Evolutionary conservation across 1,139 yeast species (phyloP).

Genomic region (Suhomyces taliae): DNA sequence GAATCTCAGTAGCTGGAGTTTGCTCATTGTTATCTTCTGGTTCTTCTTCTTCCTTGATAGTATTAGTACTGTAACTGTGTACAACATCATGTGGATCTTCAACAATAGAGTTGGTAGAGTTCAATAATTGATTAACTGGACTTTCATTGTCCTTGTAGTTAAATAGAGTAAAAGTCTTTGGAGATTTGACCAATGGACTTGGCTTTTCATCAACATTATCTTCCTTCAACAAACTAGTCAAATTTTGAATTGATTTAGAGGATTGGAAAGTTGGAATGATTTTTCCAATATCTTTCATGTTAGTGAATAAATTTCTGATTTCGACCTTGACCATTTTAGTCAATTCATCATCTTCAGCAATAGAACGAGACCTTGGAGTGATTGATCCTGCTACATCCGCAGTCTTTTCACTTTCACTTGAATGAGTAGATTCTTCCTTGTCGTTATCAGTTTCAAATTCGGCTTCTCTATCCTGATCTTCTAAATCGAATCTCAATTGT

Average conservation of each 20-base stretch:
- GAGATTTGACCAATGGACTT: slow-evolving; percentile 41
- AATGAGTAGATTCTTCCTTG: slow-evolving; percentile 6
- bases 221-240: slow-evolving; percentile 15
- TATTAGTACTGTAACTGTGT: slow-evolving; percentile 35
- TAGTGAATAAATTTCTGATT: slow-evolving; percentile 36
- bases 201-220: slow-evolving; percentile 13
- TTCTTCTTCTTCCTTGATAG: slow-evolving; percentile 45
- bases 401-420: slow-evolving; percentile 14
- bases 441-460: slow-evolving; percentile 5
- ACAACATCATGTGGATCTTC: slow-evolving; percentile 18
- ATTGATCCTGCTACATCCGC: slow-evolving; percentile 1
- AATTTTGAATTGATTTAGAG: slow-evolving; percentile 33
- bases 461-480: slow-evolving; percentile 31
- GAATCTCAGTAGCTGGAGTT: not conserved
- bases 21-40: slow-evolving; percentile 24
- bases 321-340: slow-evolving; percentile 39
- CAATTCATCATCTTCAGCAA: slow-evolving; percentile 29
- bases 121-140: slow-evolving; percentile 40
- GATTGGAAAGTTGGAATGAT: slow-evolving; percentile 41
- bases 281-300: slow-evolving; percentile 37
- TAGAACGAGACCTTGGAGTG: slow-evolving; percentile 1
- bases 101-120: slow-evolving; percentile 20
- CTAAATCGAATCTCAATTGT: slow-evolving; percentile 46
- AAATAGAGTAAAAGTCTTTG: slow-evolving; percentile 44
- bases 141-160: slow-evolving; percentile 40